phyloP scores from a whole-genome alignment of 1,139 yeast genomes.

The Suhomyces maxii region DNA sequence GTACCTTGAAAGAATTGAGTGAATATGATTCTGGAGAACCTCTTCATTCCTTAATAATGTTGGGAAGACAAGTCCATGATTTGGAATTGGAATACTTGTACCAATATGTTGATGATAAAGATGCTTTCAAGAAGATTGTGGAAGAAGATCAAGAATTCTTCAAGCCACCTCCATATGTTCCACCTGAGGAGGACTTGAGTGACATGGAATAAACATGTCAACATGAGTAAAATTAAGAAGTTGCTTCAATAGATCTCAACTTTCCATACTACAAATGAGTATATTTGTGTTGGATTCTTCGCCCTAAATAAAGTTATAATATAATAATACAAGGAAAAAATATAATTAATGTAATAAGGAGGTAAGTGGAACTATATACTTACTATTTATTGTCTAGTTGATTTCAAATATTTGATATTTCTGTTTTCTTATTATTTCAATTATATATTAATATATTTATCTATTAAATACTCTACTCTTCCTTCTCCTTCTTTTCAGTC shows the following conservation, averaged over 20 bases:
- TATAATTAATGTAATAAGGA: background rate
- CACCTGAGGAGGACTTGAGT: constrained; percentile 31
- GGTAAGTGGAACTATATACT: too few species aligned
- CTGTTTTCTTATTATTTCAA: too few species aligned
- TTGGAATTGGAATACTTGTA: constrained; percentile 83
- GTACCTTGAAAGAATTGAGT: constrained; percentile 70
- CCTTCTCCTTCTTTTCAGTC: constrained; percentile 17
- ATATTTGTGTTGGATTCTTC: too few species aligned
- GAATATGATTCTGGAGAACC: constrained; percentile 93
- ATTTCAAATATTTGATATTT: too few species aligned
- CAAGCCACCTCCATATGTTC: constrained; percentile 57
- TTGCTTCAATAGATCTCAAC: too few species aligned
- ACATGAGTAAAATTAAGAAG: too few species aligned
- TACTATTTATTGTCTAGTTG: too few species aligned
- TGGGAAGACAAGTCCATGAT: constrained; percentile 94
- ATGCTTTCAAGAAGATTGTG: constrained; percentile 58
- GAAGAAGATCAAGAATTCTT: constrained; percentile 72
- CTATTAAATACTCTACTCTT: constrained; percentile 9
- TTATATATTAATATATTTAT: too few species aligned
- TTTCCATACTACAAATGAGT: too few species aligned
- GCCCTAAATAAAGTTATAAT: background rate
- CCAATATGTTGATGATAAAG: constrained; percentile 71
- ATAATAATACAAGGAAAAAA: background rate
- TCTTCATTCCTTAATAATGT: constrained; percentile 82
- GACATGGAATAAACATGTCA: constrained; percentile 5